A percentile compares a stretch with the other conserved stretches of the same genome.
These are phyloP conservation scores for Cladosporium sp. DNA, from an alignment of 2,329 filamentous ascomycete genomes.

Conservation along the genomic window DNA sequence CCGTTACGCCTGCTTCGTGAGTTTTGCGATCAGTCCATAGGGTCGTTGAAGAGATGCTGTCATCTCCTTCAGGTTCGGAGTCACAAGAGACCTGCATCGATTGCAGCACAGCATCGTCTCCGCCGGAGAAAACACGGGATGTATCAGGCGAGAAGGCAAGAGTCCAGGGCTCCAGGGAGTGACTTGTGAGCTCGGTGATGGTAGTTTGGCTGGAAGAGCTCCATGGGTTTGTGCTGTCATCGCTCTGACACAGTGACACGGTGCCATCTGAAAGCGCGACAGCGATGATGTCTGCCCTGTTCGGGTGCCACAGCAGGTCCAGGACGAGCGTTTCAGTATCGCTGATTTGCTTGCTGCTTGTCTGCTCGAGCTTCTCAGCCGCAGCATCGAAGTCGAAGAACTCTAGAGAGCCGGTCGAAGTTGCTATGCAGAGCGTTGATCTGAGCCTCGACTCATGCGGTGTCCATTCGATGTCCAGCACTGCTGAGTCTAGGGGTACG, in stretches of 20 bases:
- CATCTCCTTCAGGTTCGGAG: constrained; percentile 9
- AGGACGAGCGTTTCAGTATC: constrained; percentile 65
- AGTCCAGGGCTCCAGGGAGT: constrained; percentile 72
- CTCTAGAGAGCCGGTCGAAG: constrained; percentile 71
- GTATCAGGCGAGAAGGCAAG: constrained; percentile 56
- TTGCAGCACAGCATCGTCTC: constrained; percentile 71
- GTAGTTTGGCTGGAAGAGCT: constrained; percentile 27
- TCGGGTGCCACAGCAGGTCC: constrained; percentile 72
- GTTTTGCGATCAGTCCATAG: constrained; percentile 55
- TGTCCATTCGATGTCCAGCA: constrained; percentile 84
- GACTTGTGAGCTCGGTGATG: constrained; percentile 28
- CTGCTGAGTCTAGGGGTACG: constrained; percentile 65
- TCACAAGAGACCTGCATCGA: constrained; percentile 36
- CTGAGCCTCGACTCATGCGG: constrained; percentile 41
- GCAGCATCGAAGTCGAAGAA: constrained; percentile 51
- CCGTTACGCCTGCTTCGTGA: constrained; percentile 83
- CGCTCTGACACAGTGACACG: constrained; percentile 45
- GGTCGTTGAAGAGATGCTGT: not conserved
- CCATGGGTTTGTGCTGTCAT: constrained; percentile 27
- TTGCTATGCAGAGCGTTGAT: constrained; percentile 69
- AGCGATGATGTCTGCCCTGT: constrained; percentile 56
- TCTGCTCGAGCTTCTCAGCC: constrained; percentile 34
- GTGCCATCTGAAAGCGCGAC: constrained; percentile 70
- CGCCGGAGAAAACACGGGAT: constrained; percentile 61
- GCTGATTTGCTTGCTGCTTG: constrained; percentile 52